Evolutionary conservation across 495 filamentous ascomycete species (phyloP).

Genomic region (Opeltia flavorubescens): DNA sequence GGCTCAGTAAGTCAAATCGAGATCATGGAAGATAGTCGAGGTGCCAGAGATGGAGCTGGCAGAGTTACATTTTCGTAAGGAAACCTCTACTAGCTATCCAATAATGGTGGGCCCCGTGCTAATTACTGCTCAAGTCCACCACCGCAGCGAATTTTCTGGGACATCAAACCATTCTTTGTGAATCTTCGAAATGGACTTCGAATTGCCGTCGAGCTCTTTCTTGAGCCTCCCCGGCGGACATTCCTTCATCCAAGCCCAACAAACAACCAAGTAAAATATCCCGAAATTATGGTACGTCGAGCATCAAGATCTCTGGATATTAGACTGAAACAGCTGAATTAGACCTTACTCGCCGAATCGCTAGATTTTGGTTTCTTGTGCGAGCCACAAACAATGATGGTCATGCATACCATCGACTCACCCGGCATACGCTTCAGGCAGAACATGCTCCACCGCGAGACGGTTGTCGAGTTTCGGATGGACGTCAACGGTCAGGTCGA

Average conservation of each 20-base stretch:
- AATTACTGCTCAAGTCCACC: constrained; percentile 24
- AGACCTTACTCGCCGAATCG: constrained; percentile 9
- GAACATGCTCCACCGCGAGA: constrained; percentile 28
- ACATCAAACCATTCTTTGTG: constrained; percentile 15
- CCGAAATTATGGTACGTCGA: constrained; percentile 12
- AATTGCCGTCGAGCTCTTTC: constrained; percentile 15
- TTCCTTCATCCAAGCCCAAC: constrained; percentile 11
- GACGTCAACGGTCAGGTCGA: constrained; percentile 20
- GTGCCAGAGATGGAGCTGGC: constrained; percentile 17
- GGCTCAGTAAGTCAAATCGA: constrained; percentile 31
- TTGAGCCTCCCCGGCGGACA: constrained; percentile 1
- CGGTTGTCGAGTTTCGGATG: constrained; percentile 31
- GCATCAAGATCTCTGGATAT: background rate
- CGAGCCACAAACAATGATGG: constrained; percentile 27
- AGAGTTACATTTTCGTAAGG: constrained; percentile 32
- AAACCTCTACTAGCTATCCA: background rate
- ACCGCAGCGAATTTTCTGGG: constrained; percentile 29
- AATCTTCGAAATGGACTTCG: constrained; percentile 5
- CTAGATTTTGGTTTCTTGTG: constrained; percentile 17
- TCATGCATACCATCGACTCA: constrained; percentile 24
- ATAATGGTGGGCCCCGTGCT: background rate
- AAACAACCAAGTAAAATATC: constrained; percentile 8
- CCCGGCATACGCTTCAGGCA: constrained; percentile 20
- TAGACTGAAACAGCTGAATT: background rate
- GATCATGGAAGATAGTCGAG: constrained; percentile 25